phyloP scores from a whole-genome alignment of 2,329 filamentous ascomycete species.

The Pyrenophora graminea region DNA sequence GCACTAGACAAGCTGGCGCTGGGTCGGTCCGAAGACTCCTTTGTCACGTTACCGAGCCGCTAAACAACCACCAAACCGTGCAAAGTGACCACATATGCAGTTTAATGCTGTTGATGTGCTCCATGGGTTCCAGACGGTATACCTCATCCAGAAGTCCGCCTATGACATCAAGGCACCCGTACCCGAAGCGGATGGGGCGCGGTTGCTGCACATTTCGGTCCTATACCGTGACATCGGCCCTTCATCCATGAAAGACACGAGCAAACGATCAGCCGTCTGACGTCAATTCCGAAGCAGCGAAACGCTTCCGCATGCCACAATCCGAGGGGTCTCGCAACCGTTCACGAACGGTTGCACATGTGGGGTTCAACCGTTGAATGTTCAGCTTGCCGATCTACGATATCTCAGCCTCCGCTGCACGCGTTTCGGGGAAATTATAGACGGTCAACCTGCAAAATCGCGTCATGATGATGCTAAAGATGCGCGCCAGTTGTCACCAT shows the following conservation, averaged over 20 bases:
- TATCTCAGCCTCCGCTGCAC: not conserved
- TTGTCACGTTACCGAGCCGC: slow-evolving; percentile 5
- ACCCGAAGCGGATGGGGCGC: slow-evolving; percentile 3
- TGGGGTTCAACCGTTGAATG: no score
- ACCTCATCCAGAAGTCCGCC: slow-evolving; percentile 8
- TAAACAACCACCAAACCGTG: not conserved
- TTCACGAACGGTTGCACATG: slow-evolving; percentile 2
- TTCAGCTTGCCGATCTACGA: not conserved
- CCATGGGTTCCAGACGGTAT: slow-evolving; percentile 4
- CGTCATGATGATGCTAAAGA: not conserved
- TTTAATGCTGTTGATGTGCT: slow-evolving; percentile 1
- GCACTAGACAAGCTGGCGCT: slow-evolving; percentile 4
- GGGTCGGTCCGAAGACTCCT: slow-evolving; percentile 4
- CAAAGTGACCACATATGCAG: slow-evolving; percentile 2
- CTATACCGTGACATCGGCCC: slow-evolving; percentile 7
- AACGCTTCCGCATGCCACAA: not conserved
- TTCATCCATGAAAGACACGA: slow-evolving; percentile 11
- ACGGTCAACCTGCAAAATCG: not conserved
- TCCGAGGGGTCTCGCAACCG: not conserved
- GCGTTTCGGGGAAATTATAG: not conserved
- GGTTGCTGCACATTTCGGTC: slow-evolving; percentile 4
- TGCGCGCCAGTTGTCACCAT: not conserved
- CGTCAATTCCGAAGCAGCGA: slow-evolving; percentile 3
- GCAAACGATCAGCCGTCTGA: slow-evolving; percentile 6
- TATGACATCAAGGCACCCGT: not conserved